These are phyloP conservation scores for Penicillium olsonii DNA, from an alignment of 2,329 filamentous ascomycete species.

Conservation along the genomic window DNA sequence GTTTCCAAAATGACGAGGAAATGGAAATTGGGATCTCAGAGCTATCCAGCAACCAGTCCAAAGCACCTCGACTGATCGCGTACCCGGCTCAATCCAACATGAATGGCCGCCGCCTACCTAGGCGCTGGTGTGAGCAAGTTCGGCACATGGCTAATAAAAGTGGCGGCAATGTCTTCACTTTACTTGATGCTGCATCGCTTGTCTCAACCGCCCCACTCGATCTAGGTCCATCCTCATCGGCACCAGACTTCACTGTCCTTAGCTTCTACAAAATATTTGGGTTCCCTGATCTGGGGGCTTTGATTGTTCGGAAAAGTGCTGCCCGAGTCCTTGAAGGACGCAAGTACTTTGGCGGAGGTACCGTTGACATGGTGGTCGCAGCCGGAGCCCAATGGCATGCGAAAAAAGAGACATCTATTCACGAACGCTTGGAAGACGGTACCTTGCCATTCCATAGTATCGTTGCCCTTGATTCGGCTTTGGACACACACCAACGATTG, in stretches of 20 bases:
- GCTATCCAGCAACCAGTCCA: conserved; percentile 14
- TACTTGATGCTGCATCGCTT: conserved; percentile 82
- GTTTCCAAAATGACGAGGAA: conserved; percentile 64
- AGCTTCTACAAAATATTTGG: conserved; percentile 99
- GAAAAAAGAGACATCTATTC: conserved; percentile 68
- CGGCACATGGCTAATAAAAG: conserved; percentile 35
- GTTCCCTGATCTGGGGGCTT: conserved; percentile 83
- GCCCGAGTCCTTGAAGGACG: conserved; percentile 64
- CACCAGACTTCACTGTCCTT: conserved; percentile 82
- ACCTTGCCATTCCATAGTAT: conserved; percentile 91
- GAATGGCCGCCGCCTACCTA: conserved; percentile 74
- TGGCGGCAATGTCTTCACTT: conserved; percentile 58
- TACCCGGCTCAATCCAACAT: conserved; percentile 94
- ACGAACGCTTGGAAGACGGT: conserved; percentile 86
- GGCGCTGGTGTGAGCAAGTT: conserved; percentile 64
- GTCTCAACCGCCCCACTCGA: conserved; percentile 76
- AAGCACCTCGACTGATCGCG: conserved; percentile 61
- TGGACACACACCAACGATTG: conserved; percentile 67
- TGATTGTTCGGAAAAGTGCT: conserved; percentile 76
- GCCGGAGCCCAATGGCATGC: conserved; percentile 81
- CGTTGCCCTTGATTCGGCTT: conserved; percentile 73
- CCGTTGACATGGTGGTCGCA: conserved; percentile 84
- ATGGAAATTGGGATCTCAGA: conserved; percentile 66
- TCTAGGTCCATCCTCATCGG: conserved; percentile 59
- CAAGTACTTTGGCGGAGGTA: conserved; percentile 90